Conservation (phyloP, 441 rosid species). For the Iberis amara region DNA sequence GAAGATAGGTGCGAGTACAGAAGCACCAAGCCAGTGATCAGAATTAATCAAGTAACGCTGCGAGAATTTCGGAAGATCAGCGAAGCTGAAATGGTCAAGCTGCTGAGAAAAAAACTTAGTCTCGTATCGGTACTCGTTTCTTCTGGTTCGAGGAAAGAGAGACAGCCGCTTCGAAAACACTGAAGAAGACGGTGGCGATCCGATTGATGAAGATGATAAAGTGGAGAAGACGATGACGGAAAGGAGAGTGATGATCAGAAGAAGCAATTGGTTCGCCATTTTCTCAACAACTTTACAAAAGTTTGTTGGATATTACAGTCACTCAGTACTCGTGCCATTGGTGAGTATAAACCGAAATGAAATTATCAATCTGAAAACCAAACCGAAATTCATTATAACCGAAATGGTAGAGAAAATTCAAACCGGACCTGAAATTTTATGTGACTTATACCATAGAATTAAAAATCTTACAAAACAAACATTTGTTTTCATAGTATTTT, state of each 20-base stretch:
- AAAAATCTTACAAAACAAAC: too few relatives aligned
- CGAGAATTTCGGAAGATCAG: slow-evolving; percentile 50
- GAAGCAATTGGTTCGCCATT: slow-evolving; percentile 34
- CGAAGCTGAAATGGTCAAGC: slow-evolving; percentile 86
- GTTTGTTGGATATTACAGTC: not conserved
- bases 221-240: slow-evolving; percentile 28
- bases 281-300: not conserved
- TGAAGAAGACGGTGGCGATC: slow-evolving; percentile 24
- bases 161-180: slow-evolving; percentile 23
- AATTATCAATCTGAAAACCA: too few relatives aligned
- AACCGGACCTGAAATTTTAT: too few relatives aligned
- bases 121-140: slow-evolving; percentile 46
- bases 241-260: slow-evolving; percentile 26
- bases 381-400: too few relatives aligned
- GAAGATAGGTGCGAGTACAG: slow-evolving; percentile 60
- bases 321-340: not conserved
- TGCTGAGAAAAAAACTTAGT: slow-evolving; percentile 56
- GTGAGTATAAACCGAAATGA: not conserved
- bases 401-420: too few relatives aligned
- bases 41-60: slow-evolving; percentile 72
- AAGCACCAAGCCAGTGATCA: slow-evolving; percentile 66
- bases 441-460: too few relatives aligned
- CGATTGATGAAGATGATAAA: slow-evolving; percentile 19
- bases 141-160: slow-evolving; percentile 35
- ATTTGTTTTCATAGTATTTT: too few relatives aligned